Evolutionary conservation across 257 asterid species (phyloP).

Genomic region (Salvia rosmarinus): DNA sequence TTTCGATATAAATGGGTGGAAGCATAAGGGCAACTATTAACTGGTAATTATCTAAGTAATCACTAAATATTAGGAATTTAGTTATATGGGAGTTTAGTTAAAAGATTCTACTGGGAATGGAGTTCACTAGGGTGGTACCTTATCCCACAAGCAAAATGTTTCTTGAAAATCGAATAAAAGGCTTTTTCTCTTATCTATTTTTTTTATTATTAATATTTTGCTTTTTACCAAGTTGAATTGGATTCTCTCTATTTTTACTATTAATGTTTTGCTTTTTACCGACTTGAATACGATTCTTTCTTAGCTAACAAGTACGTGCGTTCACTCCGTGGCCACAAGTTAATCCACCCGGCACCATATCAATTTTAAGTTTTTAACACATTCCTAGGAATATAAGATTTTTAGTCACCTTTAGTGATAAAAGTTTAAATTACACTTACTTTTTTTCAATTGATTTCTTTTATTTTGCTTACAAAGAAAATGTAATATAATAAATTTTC

Average conservation of each 20-base stretch:
- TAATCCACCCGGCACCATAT: neutral
- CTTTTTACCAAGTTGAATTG: neutral
- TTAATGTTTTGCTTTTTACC: no score
- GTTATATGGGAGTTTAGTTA: neutral
- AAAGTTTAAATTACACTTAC: no score
- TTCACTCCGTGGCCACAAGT: slow-evolving; percentile 18
- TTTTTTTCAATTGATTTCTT: no score
- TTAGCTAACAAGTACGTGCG: slow-evolving; percentile 40
- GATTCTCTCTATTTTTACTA: slow-evolving; percentile 29
- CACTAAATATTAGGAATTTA: neutral
- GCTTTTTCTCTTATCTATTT: neutral
- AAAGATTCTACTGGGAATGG: neutral
- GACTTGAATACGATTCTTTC: slow-evolving; percentile 26
- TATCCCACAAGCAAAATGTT: neutral
- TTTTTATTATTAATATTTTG: neutral
- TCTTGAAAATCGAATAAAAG: slow-evolving; percentile 10
- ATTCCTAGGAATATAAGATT: no score
- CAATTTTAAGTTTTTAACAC: no score
- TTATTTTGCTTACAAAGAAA: no score
- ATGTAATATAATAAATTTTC: no score
- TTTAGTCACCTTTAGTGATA: no score
- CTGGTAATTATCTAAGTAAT: neutral
- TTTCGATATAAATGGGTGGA: slow-evolving; percentile 9
- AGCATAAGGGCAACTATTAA: neutral
- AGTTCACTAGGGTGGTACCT: neutral